Percentiles rank a stretch among this genome's conserved stretches.
Evolutionary conservation across 768 basidiomycete species (phyloP).

Genomic region (Mycena albidolilacea): DNA sequence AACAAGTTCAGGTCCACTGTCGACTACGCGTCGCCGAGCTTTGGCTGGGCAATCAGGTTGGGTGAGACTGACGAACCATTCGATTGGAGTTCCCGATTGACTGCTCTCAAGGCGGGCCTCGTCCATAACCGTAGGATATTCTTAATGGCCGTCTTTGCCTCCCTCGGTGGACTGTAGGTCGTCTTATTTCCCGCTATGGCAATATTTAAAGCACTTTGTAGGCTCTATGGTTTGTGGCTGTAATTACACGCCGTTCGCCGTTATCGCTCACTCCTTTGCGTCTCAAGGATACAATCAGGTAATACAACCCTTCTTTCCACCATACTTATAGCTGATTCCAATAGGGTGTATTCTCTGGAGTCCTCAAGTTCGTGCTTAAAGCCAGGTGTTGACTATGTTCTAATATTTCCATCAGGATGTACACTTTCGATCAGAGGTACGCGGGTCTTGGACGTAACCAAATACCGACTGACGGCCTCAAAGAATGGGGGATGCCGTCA

Average conservation of each 20-base stretch:
- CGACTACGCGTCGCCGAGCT: conserved; percentile 64
- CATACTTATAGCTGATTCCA: conserved; percentile 21
- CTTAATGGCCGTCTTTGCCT: conserved; percentile 82
- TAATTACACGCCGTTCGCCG: conserved; percentile 22
- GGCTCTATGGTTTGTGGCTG: conserved; percentile 69
- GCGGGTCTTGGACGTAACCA: neutral
- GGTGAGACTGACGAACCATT: conserved; percentile 55
- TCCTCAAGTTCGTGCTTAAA: conserved; percentile 65
- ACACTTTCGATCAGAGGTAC: conserved; percentile 59
- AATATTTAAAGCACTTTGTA: conserved; percentile 45
- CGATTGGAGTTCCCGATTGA: conserved; percentile 10
- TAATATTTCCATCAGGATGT: conserved; percentile 55
- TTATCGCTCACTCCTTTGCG: conserved; percentile 5
- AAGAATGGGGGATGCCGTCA: conserved; percentile 70
- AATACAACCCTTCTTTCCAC: conserved; percentile 20
- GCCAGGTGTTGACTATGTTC: conserved; percentile 4
- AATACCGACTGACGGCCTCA: conserved; percentile 9
- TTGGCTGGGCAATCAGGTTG: conserved; percentile 79
- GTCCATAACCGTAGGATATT: conserved; percentile 77
- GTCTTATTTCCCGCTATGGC: neutral
- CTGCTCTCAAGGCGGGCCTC: conserved; percentile 65
- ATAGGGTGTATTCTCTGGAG: conserved; percentile 84
- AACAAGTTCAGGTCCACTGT: conserved; percentile 46
- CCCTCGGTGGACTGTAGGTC: conserved; percentile 77
- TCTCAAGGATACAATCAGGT: conserved; percentile 77